A percentile compares a stretch with the other conserved stretches of the same genome.
Evolutionary conservation across 495 filamentous ascomycete genomes (phyloP).

Genomic region (Darksidea phi): DNA sequence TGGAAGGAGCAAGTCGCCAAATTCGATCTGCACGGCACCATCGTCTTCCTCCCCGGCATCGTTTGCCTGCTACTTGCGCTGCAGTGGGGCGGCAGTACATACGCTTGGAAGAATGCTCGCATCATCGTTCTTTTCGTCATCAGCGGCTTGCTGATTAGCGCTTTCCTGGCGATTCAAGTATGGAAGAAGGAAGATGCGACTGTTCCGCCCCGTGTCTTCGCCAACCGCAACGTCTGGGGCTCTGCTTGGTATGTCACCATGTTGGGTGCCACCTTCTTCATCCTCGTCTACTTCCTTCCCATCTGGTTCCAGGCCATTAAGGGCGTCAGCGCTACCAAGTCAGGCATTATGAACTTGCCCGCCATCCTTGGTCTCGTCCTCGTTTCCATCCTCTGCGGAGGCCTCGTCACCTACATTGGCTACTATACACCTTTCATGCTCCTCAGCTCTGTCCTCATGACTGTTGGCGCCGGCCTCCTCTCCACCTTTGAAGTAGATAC

Average conservation of each 20-base stretch:
- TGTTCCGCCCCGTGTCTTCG: constrained; percentile 44
- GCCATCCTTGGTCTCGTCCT: constrained; percentile 51
- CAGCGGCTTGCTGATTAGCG: constrained; percentile 46
- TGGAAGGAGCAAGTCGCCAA: constrained; percentile 35
- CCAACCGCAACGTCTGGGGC: constrained; percentile 40
- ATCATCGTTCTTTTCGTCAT: constrained; percentile 57
- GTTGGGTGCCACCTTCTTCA: constrained; percentile 42
- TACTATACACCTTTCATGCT: constrained; percentile 67
- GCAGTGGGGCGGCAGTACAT: constrained; percentile 61
- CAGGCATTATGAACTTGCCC: constrained; percentile 62
- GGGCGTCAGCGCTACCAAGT: constrained; percentile 55
- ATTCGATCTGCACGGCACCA: constrained; percentile 44
- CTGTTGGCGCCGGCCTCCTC: constrained; percentile 62
- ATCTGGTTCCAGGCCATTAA: constrained; percentile 78
- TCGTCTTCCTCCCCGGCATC: constrained; percentile 53
- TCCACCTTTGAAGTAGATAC: constrained; percentile 58
- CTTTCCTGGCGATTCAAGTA: constrained; percentile 50
- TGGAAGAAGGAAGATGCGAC: constrained; percentile 46
- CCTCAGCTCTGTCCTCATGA: constrained; percentile 52
- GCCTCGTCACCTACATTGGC: constrained; percentile 55
- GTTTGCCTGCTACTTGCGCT: constrained; percentile 58
- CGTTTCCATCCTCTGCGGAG: constrained; percentile 51
- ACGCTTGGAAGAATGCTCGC: constrained; percentile 53
- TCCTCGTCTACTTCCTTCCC: background rate
- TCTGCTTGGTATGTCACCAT: constrained; percentile 37